Percentiles rank a stretch among this genome's conserved stretches.
Evolutionary conservation across 768 basidiomycete species (phyloP).

Genomic region (Piloderma croceum): DNA sequence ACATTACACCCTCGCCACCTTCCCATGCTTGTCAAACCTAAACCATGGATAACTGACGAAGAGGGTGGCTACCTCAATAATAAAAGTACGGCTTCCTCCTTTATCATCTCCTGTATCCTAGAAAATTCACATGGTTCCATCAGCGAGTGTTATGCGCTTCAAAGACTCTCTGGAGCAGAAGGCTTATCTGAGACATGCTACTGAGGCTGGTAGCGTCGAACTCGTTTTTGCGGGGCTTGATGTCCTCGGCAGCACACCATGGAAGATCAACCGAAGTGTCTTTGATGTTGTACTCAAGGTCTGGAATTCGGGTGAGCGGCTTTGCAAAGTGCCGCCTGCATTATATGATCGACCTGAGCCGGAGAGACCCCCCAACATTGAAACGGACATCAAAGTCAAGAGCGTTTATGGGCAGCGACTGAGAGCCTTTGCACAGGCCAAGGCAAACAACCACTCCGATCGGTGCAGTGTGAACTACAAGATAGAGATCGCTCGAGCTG

Average conservation of each 20-base stretch:
- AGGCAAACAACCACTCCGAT: conserved; percentile 83
- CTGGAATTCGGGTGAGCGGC: conserved; percentile 81
- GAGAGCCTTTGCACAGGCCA: conserved; percentile 48
- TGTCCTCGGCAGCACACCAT: conserved; percentile 83
- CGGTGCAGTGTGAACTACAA: conserved; percentile 94
- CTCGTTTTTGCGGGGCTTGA: conserved; percentile 86
- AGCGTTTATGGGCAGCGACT: conserved; percentile 51
- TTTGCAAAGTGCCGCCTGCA: conserved; percentile 82
- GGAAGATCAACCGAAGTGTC: conserved; percentile 77
- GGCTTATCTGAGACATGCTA: conserved; percentile 70
- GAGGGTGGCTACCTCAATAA: conserved; percentile 83
- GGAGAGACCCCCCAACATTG: conserved; percentile 31
- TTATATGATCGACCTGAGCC: conserved; percentile 64
- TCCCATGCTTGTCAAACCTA: conserved; percentile 91
- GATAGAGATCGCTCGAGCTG: conserved; percentile 90
- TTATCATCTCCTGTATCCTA: no score
- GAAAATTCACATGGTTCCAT: no score
- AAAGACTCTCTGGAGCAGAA: conserved; percentile 86
- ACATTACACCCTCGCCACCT: conserved; percentile 89
- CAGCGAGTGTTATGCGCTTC: conserved; percentile 82
- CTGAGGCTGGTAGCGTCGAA: conserved; percentile 69
- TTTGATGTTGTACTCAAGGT: conserved; percentile 72
- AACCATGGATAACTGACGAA: conserved; percentile 74
- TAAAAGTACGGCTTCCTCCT: conserved; percentile 65
- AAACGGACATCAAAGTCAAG: conserved; percentile 50